Evolutionary conservation across 2,329 filamentous ascomycete genomes (phyloP).

Genomic region (Aspergillus sp.): DNA sequence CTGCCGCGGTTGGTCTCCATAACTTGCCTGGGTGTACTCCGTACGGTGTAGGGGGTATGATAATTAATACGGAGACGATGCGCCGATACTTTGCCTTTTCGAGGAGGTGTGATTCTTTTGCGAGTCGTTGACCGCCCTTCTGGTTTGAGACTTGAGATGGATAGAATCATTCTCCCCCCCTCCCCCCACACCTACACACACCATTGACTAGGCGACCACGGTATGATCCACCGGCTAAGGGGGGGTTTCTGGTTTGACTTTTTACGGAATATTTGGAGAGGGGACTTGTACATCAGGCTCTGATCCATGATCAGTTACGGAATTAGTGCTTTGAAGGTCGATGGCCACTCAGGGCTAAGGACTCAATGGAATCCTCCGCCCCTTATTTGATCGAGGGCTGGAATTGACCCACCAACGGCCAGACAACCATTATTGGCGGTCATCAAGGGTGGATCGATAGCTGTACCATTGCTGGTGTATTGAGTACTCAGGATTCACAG

Average conservation of each 20-base stretch:
- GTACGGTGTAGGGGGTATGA: too few species aligned
- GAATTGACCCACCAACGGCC: conserved; percentile 11
- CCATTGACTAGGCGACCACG: too few species aligned
- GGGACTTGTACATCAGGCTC: too few species aligned
- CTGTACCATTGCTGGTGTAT: neutral
- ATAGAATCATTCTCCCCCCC: too few species aligned
- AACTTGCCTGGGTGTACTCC: too few species aligned
- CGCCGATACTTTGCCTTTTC: neutral
- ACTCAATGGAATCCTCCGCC: neutral
- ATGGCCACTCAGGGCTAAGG: neutral
- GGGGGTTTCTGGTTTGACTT: too few species aligned
- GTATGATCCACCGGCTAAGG: too few species aligned
- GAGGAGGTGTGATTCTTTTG: neutral
- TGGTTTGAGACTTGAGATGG: neutral
- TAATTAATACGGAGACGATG: too few species aligned
- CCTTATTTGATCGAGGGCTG: conserved; percentile 6
- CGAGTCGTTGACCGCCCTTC: neutral
- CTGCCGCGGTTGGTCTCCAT: neutral
- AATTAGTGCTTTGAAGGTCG: neutral
- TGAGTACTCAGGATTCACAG: neutral
- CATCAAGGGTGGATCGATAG: conserved; percentile 2
- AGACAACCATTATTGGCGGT: conserved; percentile 7
- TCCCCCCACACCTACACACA: too few species aligned
- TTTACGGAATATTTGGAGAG: too few species aligned
- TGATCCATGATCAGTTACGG: too few species aligned